Conservation (phyloP, 208 protist genomes). For the Phytomonas sp. region DNA sequence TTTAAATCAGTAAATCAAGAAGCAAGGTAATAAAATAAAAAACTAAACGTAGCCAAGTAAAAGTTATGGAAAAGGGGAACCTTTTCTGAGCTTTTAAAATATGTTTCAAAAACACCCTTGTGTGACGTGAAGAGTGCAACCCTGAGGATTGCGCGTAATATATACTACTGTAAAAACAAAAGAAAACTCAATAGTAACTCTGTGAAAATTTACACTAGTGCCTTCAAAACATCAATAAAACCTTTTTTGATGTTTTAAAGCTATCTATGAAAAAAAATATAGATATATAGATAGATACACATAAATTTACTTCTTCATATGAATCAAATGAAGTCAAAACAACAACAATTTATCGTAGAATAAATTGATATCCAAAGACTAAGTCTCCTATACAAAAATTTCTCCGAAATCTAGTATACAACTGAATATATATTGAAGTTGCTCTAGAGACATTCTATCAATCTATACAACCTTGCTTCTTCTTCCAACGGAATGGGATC, state of each 20-base stretch:
- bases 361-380: background rate
- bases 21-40: conserved; percentile 13
- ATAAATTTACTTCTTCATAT: conserved; percentile 1
- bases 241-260: background rate
- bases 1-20: conserved; percentile 1
- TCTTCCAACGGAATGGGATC: background rate
- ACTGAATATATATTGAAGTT: background rate
- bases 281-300: background rate
- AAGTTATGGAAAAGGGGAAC: conserved; percentile 4
- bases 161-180: background rate
- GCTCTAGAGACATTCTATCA: background rate
- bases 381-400: background rate
- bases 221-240: conserved; percentile 2
- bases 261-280: conserved; percentile 2
- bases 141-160: background rate
- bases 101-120: conserved; percentile 1
- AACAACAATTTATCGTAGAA: background rate
- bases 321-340: background rate
- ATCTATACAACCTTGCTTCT: background rate
- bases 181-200: background rate
- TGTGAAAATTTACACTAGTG: conserved; percentile 2
- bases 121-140: background rate
- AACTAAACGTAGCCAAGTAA: background rate
- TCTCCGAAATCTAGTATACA: background rate
- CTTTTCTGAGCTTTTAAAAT: background rate